Evolutionary conservation across 106 monocot species (phyloP), one percentile per base, ranked within the genome.

Genomic region (Vanilla planifolia): DNA sequence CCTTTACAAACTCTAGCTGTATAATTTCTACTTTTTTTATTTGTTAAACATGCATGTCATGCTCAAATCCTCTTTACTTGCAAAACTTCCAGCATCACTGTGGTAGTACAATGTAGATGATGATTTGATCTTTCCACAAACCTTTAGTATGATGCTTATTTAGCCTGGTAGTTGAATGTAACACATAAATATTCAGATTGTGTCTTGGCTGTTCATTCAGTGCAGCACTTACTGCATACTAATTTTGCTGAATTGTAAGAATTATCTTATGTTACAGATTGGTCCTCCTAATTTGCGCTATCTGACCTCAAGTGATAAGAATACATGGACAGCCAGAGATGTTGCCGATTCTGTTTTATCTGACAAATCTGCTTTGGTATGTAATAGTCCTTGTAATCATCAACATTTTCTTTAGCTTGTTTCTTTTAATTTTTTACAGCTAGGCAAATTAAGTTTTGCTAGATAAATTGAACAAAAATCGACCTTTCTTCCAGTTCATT

Each of bases 271-370:
- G n/a, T 17, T 84, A 71, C 84, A 95, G 95, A 80, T 95, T 59
- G 95, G 95, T 57, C 95, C 95, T 60, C 90, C 86, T 15, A 95
- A 95, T 81, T 62, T 70, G 65, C 72, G 68, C 35, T 86, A 79
- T 58, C 57, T 90, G 60, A 70, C 73, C 46, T 80, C 83, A 62
- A 81, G 51, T 32, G 90, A 90, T 56, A 95, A 95, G 78, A 69
- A 46, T 59, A 39, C 64, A 27, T 95, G 95, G 95, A 72, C 70
- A 53, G 79, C 90, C 63, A 89, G 78, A 77, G 90, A 90, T 74
- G 83, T 95, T 61, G 86, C 86, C 53, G 95, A 95, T 81, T 83
- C 90, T 55, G 70, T 95, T 71, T 60, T 95, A 27, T 77, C 95
- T 56, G 86, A 95, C 71, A 90, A 80, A 63, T 86, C 95, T 67